Conservation (phyloP, 2,329 filamentous ascomycete genomes). For the Cercospora brassicicola region DNA sequence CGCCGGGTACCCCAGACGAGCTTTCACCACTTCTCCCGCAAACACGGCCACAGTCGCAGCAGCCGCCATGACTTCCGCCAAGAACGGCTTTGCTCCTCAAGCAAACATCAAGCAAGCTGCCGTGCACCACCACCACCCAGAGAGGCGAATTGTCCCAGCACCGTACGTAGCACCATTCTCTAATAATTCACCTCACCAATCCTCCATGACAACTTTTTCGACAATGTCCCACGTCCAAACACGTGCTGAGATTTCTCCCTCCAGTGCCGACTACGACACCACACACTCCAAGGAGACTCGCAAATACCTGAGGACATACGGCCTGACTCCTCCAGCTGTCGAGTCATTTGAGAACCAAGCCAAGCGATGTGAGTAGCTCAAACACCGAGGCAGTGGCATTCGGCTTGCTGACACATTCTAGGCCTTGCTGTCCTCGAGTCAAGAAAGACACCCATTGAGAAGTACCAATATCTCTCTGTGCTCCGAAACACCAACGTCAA, state of each 20-base stretch:
- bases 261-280: slow-evolving; percentile 49
- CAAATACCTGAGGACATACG: slow-evolving; percentile 54
- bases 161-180: slow-evolving; percentile 22
- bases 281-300: slow-evolving; percentile 52
- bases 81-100: slow-evolving; percentile 28
- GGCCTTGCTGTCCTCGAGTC: slow-evolving; percentile 73
- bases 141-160: slow-evolving; percentile 36
- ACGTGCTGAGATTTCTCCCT: slow-evolving; percentile 16
- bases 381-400: not conserved
- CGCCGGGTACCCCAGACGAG: not conserved
- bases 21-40: slow-evolving; percentile 4
- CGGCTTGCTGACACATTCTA: slow-evolving; percentile 42
- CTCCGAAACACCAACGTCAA: slow-evolving; percentile 75
- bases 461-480: slow-evolving; percentile 77
- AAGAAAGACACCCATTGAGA: slow-evolving; percentile 71
- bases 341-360: slow-evolving; percentile 53
- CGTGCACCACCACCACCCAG: slow-evolving; percentile 34
- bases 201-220: not conserved
- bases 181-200: not conserved
- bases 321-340: slow-evolving; percentile 53
- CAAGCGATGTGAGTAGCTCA: slow-evolving; percentile 48
- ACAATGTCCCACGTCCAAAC: not conserved
- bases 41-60: slow-evolving; percentile 12
- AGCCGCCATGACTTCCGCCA: slow-evolving; percentile 17
- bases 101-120: slow-evolving; percentile 39